Evolutionary conservation across 2,329 filamentous ascomycete species (phyloP).

Genomic region (Zopfia rhizophila): DNA sequence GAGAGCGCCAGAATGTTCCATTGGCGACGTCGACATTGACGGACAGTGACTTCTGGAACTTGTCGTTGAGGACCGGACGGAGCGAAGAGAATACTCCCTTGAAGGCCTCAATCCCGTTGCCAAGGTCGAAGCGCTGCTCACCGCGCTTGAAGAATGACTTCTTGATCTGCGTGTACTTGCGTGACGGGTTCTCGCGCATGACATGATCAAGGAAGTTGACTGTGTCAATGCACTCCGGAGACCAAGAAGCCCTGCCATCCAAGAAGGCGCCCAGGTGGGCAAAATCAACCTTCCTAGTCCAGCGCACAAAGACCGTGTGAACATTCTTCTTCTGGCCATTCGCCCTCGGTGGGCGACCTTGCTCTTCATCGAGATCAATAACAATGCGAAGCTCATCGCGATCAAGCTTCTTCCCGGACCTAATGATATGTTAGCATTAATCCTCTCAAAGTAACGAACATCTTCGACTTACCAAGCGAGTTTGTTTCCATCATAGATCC

Average conservation of each 20-base stretch:
- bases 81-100: conserved; percentile 92
- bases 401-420: conserved; percentile 37
- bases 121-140: conserved; percentile 63
- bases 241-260: conserved; percentile 60
- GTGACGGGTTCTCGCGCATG: conserved; percentile 80
- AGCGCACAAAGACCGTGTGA: conserved; percentile 71
- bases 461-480: conserved; percentile 77
- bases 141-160: conserved; percentile 80
- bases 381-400: conserved; percentile 54
- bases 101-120: conserved; percentile 76
- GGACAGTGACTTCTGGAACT: conserved; percentile 69
- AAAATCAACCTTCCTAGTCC: conserved; percentile 76
- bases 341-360: conserved; percentile 49
- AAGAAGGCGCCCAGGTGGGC: conserved; percentile 73
- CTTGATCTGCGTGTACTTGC: conserved; percentile 76
- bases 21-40: conserved; percentile 94
- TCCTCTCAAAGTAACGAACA: not conserved
- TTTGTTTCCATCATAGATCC: conserved; percentile 85
- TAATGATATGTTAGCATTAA: conserved; percentile 26
- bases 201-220: conserved; percentile 93
- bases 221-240: conserved; percentile 75
- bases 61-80: conserved; percentile 70
- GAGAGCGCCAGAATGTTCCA: conserved; percentile 80
- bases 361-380: conserved; percentile 79
- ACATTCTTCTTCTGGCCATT: conserved; percentile 53